phyloP scores from a whole-genome alignment of 2,329 filamentous ascomycete genomes.

The Botrytis hyacinthi region DNA sequence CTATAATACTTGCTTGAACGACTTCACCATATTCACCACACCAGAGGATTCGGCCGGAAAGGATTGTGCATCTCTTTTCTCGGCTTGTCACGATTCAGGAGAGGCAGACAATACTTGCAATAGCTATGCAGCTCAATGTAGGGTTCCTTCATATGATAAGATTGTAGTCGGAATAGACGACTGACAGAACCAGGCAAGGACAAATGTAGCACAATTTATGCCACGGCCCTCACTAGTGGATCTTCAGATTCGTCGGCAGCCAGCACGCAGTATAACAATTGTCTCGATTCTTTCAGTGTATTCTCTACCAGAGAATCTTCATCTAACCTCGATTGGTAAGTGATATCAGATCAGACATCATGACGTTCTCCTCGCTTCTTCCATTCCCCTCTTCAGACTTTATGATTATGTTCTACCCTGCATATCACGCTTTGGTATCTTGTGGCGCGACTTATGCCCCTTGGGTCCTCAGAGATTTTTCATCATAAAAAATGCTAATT shows the following conservation, averaged over 20 bases:
- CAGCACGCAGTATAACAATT: conserved; percentile 25
- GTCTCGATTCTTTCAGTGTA: conserved; percentile 25
- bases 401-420: background rate
- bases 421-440: background rate
- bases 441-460: background rate
- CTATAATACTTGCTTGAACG: conserved; percentile 19
- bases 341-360: background rate
- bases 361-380: background rate
- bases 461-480: background rate
- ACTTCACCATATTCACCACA: conserved; percentile 21
- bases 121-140: conserved; percentile 22
- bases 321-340: background rate
- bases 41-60: conserved; percentile 20
- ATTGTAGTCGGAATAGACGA: background rate
- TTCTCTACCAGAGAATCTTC: conserved; percentile 17
- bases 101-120: conserved; percentile 24
- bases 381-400: background rate
- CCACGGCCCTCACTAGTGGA: conserved; percentile 23
- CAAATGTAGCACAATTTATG: conserved; percentile 26
- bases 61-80: conserved; percentile 24
- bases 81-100: conserved; percentile 20
- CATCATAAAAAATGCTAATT: background rate
- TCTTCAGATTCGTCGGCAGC: conserved; percentile 15
- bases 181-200: conserved; percentile 20
- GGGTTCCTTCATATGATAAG: background rate